Base-by-base conservation (phyloP, 208 protist species). In the Chromosphaera perkinsii region DNA sequence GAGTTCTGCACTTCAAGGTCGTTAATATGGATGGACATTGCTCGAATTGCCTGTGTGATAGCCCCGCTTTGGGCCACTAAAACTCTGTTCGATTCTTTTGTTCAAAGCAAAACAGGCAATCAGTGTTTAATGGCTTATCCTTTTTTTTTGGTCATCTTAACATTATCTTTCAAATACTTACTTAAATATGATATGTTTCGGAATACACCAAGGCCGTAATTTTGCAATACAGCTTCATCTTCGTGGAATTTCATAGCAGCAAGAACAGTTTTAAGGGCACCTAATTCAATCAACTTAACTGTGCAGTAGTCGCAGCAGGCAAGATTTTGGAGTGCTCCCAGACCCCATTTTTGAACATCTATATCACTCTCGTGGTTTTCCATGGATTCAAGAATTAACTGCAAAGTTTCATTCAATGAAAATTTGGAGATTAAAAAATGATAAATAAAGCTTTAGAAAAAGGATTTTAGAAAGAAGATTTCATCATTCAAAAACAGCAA, bases 251-350 rank as follows among this genome's bases (percentile, higher is more conserved):
- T 27, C 56, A 72, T 55, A 36, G 52, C 51, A 0, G 29, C 27
- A 3, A 51, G 36, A n/a, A 72, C 56, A 27, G 55, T 2, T 2
- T 20, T n/a, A 24, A 64, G 56, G 22, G 47, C 20, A 7, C 54
- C 66, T 5, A 48, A n/a, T 49, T 63, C 27, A 24, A 71, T 24
- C 29, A 71, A 27, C 26, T 43, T n/a, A 3, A 39, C 36, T 20
- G 43, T 58, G 36, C 27, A 66, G 32, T 35, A 10, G 51, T 31
- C n/a, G 22, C 48, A 56, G 35, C 68, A 73, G 3, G 68, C 68
- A 32, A 73, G 56, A 35, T 73, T 73, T 45, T 73, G 68, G 3
- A 73, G 3, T 39, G 68, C 56, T 33, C 68, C 68, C 45, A 43
- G 66, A 14, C 35, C 68, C 68, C 68, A 73, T 1, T 65, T 63